phyloP scores from a whole-genome alignment of 73 alveolate genomes.

The Tetrahymena borealis region DNA sequence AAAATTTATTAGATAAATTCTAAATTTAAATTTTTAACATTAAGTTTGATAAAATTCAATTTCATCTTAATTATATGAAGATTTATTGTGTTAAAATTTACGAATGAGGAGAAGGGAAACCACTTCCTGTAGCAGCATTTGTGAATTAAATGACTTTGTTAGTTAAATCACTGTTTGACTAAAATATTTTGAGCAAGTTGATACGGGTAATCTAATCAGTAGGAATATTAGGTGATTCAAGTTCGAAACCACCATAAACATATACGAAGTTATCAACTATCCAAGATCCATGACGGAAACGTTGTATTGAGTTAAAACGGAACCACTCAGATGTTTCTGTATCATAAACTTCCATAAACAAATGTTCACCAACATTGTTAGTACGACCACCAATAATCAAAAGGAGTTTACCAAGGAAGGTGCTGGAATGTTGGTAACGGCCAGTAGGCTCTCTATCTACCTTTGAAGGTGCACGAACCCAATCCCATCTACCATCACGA shows the following conservation, averaged over 20 bases:
- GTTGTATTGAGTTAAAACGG: constrained; percentile 71
- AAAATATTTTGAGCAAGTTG: constrained; percentile 63
- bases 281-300: constrained; percentile 91
- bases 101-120: constrained; percentile 17
- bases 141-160: constrained; percentile 44
- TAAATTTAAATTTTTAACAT: no score
- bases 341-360: constrained; percentile 85
- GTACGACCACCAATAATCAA: constrained; percentile 94
- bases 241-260: constrained; percentile 93
- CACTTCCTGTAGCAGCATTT: constrained; percentile 7
- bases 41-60: no score
- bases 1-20: no score
- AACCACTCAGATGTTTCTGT: constrained; percentile 93
- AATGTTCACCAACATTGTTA: constrained; percentile 74
- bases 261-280: constrained; percentile 71
- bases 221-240: constrained; percentile 86
- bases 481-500: constrained; percentile 96
- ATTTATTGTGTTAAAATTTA: no score
- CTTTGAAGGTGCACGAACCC: constrained; percentile 92
- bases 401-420: constrained; percentile 72
- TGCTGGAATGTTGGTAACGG: constrained; percentile 81
- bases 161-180: constrained; percentile 59
- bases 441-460: constrained; percentile 75
- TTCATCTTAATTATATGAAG: no score
- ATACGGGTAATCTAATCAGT: constrained; percentile 74